phyloP scores from a whole-genome alignment of 805 yeast genomes.

The Teunomyces pallodes region DNA sequence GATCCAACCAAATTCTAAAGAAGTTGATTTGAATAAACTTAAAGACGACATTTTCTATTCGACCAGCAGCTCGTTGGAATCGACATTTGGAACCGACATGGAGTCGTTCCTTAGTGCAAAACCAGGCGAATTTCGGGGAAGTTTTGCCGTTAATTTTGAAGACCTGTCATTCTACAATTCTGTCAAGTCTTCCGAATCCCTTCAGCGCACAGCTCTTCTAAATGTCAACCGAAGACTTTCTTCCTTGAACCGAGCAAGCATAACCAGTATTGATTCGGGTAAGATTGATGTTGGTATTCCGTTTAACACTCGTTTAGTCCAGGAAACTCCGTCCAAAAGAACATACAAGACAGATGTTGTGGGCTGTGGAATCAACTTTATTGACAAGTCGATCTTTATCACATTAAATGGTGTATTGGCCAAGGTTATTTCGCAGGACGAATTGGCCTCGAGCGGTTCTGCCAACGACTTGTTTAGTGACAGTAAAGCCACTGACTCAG shows the following conservation, averaged over 20 bases:
- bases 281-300: slow-evolving; percentile 36
- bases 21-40: slow-evolving; percentile 29
- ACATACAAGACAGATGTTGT: slow-evolving; percentile 55
- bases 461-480: slow-evolving; percentile 12
- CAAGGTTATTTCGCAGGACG: slow-evolving; percentile 22
- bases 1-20: slow-evolving; percentile 6
- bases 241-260: slow-evolving; percentile 24
- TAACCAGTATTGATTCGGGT: slow-evolving; percentile 30
- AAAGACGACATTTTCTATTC: slow-evolving; percentile 24
- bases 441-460: slow-evolving; percentile 19
- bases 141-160: slow-evolving; percentile 40
- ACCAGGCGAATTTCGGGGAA: slow-evolving; percentile 42
- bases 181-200: slow-evolving; percentile 26
- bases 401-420: slow-evolving; percentile 75
- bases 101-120: slow-evolving; percentile 27
- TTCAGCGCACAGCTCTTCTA: slow-evolving; percentile 29
- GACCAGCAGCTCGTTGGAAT: slow-evolving; percentile 9
- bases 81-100: slow-evolving; percentile 15
- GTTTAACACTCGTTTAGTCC: slow-evolving; percentile 24
- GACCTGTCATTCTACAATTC: slow-evolving; percentile 41
- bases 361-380: slow-evolving; percentile 82
- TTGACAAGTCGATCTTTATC: slow-evolving; percentile 60
- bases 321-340: slow-evolving; percentile 32
- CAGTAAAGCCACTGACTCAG: slow-evolving; percentile 18
- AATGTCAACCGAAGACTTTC: slow-evolving; percentile 37